Percentiles rank a stretch among this genome's conserved stretches.
phyloP scores from a whole-genome alignment of 768 basidiomycete species.

The Mycena indigotica region DNA sequence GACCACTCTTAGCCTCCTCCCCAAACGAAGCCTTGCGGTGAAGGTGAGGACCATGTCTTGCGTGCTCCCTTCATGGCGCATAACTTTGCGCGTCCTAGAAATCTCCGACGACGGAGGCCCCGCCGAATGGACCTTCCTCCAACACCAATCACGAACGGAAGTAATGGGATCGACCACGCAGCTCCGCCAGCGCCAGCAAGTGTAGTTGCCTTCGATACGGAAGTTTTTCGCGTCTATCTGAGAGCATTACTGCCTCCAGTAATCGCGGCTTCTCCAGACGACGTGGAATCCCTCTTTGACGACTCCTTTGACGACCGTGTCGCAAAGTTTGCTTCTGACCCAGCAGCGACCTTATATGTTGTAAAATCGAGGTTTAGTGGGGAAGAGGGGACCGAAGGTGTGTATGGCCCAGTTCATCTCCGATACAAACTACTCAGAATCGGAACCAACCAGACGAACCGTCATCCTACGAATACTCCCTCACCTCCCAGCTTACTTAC shows the following conservation, averaged over 20 bases:
- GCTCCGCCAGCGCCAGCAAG: slow-evolving; percentile 42
- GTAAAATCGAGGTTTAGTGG: slow-evolving; percentile 53
- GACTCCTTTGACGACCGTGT: slow-evolving; percentile 77
- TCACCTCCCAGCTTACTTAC: slow-evolving; percentile 77
- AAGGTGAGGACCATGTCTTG: slow-evolving; percentile 21
- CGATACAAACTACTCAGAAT: slow-evolving; percentile 15
- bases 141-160: slow-evolving; percentile 19
- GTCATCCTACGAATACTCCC: slow-evolving; percentile 64
- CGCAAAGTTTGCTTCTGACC: slow-evolving; percentile 72
- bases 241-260: slow-evolving; percentile 75
- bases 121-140: slow-evolving; percentile 22
- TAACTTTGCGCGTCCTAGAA: slow-evolving; percentile 20
- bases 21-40: slow-evolving; percentile 10
- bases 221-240: slow-evolving; percentile 72
- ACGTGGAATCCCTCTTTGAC: slow-evolving; percentile 71
- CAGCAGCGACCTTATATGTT: slow-evolving; percentile 78
- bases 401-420: slow-evolving; percentile 1
- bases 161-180: slow-evolving; percentile 24
- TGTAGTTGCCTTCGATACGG: slow-evolving; percentile 58
- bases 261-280: slow-evolving; percentile 67
- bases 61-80: slow-evolving; percentile 11
- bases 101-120: slow-evolving; percentile 15
- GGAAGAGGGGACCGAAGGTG: slow-evolving; percentile 75
- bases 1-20: background rate
- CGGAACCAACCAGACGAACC: slow-evolving; percentile 70